Percentiles rank a stretch among this genome's conserved stretches.
Conservation (phyloP, 768 basidiomycete genomes). For the Lactarius psammicola region DNA sequence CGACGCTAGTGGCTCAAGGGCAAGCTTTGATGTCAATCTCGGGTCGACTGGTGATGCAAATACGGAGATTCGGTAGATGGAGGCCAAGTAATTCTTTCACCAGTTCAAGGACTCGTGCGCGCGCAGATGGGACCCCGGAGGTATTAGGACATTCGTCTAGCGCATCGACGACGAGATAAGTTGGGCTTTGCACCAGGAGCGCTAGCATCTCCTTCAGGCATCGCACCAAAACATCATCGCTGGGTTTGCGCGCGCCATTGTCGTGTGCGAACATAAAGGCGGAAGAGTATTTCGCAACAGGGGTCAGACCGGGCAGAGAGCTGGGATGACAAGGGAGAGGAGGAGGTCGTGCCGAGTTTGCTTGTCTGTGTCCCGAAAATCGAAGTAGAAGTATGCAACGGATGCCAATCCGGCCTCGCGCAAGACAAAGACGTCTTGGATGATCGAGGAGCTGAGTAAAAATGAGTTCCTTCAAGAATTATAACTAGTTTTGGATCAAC, state of each 20-base stretch:
- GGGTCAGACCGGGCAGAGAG: too few relatives aligned
- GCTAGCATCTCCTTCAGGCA: neutral
- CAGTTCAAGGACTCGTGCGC: neutral
- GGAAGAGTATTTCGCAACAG: too few relatives aligned
- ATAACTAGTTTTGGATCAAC: neutral
- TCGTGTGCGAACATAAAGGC: too few relatives aligned
- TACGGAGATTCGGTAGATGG: neutral
- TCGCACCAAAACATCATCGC: neutral
- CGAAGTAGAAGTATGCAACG: neutral
- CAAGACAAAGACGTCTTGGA: neutral
- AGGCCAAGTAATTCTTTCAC: neutral
- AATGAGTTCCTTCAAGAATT: neutral
- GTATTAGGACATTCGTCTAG: neutral
- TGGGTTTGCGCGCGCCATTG: neutral
- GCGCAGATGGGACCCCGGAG: neutral
- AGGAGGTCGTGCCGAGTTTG: too few relatives aligned
- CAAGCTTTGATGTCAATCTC: neutral
- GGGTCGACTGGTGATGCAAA: neutral
- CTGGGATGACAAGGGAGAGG: too few relatives aligned
- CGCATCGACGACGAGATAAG: neutral
- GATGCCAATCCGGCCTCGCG: neutral
- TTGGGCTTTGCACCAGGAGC: neutral
- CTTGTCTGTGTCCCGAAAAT: neutral
- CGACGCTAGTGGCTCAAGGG: neutral
- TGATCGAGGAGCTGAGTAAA: neutral